Conservation (phyloP, 2,329 filamentous ascomycete genomes). For the Leptographium lundbergii region DNA sequence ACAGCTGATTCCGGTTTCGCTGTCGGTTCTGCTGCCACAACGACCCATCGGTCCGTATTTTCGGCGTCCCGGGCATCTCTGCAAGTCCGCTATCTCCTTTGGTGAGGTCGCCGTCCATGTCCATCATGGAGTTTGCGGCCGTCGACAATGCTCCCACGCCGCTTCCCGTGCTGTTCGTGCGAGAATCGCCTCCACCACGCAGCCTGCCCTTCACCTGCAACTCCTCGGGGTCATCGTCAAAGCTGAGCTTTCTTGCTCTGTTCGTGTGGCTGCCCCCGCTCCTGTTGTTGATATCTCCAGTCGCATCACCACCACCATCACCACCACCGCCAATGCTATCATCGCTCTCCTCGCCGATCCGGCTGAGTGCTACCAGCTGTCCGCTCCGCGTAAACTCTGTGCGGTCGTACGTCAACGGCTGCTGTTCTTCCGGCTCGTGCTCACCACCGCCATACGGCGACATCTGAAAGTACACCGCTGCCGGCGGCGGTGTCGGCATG, state of each 20-base stretch:
- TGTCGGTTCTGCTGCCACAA: slow-evolving; percentile 43
- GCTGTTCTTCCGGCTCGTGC: slow-evolving; percentile 16
- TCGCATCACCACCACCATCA: slow-evolving; percentile 1
- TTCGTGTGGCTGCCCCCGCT: not conserved
- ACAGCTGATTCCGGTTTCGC: slow-evolving; percentile 33
- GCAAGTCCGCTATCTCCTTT: not conserved
- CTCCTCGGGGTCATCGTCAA: not conserved
- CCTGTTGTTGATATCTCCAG: not conserved
- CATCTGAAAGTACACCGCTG: slow-evolving; percentile 1
- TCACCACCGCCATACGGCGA: slow-evolving; percentile 13
- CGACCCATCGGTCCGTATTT: slow-evolving; percentile 17
- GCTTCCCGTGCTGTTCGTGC: not conserved
- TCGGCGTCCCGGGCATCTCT: not conserved
- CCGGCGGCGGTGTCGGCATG: not conserved
- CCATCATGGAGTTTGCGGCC: not conserved
- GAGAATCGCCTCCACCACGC: not conserved
- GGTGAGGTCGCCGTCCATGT: not conserved
- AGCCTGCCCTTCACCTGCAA: not conserved
- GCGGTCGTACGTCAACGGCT: slow-evolving; percentile 29
- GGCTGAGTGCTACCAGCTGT: slow-evolving; percentile 25
- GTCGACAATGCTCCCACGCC: not conserved
- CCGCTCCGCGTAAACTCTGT: slow-evolving; percentile 32
- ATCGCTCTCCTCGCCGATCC: slow-evolving; percentile 21
- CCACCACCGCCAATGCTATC: not conserved
- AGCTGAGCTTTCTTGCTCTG: not conserved